phyloP scores from a whole-genome alignment of 2,329 filamentous ascomycete genomes.

The Colletotrichum tamarilloi region DNA sequence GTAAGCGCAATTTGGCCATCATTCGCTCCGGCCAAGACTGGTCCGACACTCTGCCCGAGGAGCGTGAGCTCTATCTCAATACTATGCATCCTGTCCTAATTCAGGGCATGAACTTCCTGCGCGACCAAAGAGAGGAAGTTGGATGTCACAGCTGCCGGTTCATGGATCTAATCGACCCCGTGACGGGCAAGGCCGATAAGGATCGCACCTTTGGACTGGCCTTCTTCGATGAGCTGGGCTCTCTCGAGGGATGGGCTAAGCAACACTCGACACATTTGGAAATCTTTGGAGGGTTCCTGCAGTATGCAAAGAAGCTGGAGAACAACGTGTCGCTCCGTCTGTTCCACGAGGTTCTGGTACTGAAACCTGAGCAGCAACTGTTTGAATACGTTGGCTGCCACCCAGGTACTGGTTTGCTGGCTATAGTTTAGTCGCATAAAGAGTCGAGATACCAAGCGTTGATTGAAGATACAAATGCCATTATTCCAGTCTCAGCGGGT shows the following conservation, averaged over 20 bases:
- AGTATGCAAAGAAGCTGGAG: slow-evolving; percentile 50
- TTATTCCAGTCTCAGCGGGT: too few species aligned
- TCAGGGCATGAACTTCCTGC: slow-evolving; percentile 56
- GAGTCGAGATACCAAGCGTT: not conserved
- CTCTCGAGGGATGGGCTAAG: slow-evolving; percentile 52
- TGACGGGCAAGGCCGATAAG: slow-evolving; percentile 35
- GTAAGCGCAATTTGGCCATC: slow-evolving; percentile 53
- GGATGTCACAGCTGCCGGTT: slow-evolving; percentile 57
- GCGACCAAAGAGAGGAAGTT: slow-evolving; percentile 53
- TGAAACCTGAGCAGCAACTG: slow-evolving; percentile 50
- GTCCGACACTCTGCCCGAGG: slow-evolving; percentile 50
- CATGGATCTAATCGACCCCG: slow-evolving; percentile 52
- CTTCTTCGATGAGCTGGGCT: slow-evolving; percentile 53
- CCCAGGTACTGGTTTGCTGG: slow-evolving; percentile 46
- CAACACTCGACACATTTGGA: slow-evolving; percentile 52
- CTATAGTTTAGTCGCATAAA: not conserved
- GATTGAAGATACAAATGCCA: too few species aligned
- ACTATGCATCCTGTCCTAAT: slow-evolving; percentile 57
- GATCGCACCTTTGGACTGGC: slow-evolving; percentile 54
- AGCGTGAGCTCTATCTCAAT: slow-evolving; percentile 54
- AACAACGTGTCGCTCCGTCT: slow-evolving; percentile 48
- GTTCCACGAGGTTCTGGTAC: slow-evolving; percentile 54
- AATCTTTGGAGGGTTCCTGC: slow-evolving; percentile 53
- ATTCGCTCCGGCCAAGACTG: slow-evolving; percentile 60
- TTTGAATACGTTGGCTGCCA: slow-evolving; percentile 57